Percentiles rank a stretch among this genome's conserved stretches.
phyloP scores from a whole-genome alignment of 371 early-diverging fungal species.

The Rhizopus microsporus region DNA sequence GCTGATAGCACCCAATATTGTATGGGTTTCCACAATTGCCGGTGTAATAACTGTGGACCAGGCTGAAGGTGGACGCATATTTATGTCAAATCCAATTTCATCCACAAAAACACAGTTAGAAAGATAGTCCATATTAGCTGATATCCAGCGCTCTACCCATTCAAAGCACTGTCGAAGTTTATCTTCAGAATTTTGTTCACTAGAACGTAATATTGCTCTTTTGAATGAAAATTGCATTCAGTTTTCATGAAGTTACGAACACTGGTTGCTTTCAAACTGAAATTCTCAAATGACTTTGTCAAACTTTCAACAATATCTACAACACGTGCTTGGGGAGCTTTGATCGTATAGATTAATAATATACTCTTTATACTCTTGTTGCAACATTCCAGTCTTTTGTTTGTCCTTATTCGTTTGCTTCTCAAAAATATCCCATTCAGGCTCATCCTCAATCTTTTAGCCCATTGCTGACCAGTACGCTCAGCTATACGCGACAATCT shows the following conservation, averaged over 20 bases:
- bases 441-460: slow-evolving; percentile 9
- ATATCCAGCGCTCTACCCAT: slow-evolving; percentile 5
- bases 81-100: slow-evolving; percentile 8
- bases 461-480: slow-evolving; percentile 8
- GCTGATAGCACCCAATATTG: not conserved
- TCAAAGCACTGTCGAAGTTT: not conserved
- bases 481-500: slow-evolving; percentile 3
- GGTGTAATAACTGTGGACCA: slow-evolving; percentile 10
- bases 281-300: slow-evolving; percentile 12
- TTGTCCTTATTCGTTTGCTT: slow-evolving; percentile 11
- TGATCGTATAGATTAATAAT: slow-evolving; percentile 12
- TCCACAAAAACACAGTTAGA: slow-evolving; percentile 17
- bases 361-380: slow-evolving; percentile 13
- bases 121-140: slow-evolving; percentile 15
- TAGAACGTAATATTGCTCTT: slow-evolving; percentile 6
- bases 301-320: slow-evolving; percentile 11
- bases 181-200: not conserved
- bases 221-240: not conserved
- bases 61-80: slow-evolving; percentile 5
- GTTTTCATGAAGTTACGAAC: slow-evolving; percentile 9
- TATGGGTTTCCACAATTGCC: not conserved
- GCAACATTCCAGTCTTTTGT: slow-evolving; percentile 6
- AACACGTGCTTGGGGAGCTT: slow-evolving; percentile 5
- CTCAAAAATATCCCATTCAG: slow-evolving; percentile 11
- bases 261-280: slow-evolving; percentile 10